Conservation (phyloP, 2,329 filamentous ascomycete genomes). For the Pyrenochaeta sp. region DNA sequence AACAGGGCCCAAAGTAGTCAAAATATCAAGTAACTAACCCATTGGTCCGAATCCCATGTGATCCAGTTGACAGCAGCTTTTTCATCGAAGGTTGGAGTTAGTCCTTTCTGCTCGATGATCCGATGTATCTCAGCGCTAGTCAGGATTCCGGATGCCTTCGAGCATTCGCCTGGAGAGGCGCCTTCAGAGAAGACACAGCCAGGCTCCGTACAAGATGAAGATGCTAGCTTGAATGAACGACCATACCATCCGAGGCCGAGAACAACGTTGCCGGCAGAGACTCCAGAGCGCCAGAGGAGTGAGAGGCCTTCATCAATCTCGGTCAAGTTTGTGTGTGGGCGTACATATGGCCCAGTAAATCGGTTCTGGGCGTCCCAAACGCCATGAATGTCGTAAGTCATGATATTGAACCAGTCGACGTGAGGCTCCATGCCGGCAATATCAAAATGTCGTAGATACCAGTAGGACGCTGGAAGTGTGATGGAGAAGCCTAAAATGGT, state of each 20-base stretch:
- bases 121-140: no score
- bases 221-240: constrained; percentile 36
- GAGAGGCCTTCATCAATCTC: constrained; percentile 54
- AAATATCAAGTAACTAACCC: no score
- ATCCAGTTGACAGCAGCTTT: no score
- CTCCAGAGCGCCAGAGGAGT: constrained; percentile 56
- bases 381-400: constrained; percentile 58
- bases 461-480: constrained; percentile 18
- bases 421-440: constrained; percentile 1
- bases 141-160: no score
- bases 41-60: no score
- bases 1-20: no score
- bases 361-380: constrained; percentile 48
- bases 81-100: no score
- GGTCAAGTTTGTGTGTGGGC: constrained; percentile 56
- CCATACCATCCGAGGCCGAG: constrained; percentile 59
- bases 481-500: constrained; percentile 1
- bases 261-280: constrained; percentile 51
- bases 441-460: constrained; percentile 3
- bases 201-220: constrained; percentile 8
- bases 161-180: background rate
- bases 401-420: constrained; percentile 55
- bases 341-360: constrained; percentile 31
- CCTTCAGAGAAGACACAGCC: constrained; percentile 12
- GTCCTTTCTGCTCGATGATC: no score